A percentile compares a stretch with the other conserved stretches of the same genome.
Evolutionary conservation across 2,329 filamentous ascomycete species (phyloP).

Genomic region (Moelleriella libera): DNA sequence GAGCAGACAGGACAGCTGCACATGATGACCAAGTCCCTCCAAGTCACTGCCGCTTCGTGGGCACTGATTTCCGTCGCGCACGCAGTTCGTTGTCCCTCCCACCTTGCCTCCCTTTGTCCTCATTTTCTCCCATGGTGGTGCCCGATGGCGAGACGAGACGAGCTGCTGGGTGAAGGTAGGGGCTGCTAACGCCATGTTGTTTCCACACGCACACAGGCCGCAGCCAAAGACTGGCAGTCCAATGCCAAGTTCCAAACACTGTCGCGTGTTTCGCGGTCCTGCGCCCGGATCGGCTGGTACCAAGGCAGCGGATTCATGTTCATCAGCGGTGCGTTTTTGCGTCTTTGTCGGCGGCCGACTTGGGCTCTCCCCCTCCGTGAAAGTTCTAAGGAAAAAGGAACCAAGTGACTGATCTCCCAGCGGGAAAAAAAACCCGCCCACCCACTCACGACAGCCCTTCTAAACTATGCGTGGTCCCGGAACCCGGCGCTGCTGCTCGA

Average conservation of each 20-base stretch:
- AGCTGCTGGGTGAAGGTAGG: too few relatives aligned
- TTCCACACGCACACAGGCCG: neutral
- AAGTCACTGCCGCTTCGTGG: neutral
- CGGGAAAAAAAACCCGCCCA: too few relatives aligned
- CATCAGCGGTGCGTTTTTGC: slow-evolving; percentile 4
- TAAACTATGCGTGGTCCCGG: slow-evolving; percentile 7
- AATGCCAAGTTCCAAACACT: slow-evolving; percentile 5
- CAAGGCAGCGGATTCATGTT: slow-evolving; percentile 7
- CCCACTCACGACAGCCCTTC: slow-evolving; percentile 1
- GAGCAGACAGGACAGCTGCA: too few relatives aligned
- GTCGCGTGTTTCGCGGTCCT: slow-evolving; percentile 1
- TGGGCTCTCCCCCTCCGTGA: neutral
- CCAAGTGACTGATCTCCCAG: too few relatives aligned
- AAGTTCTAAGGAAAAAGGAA: too few relatives aligned
- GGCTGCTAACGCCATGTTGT: too few relatives aligned
- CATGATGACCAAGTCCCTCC: neutral
- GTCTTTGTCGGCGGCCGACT: neutral
- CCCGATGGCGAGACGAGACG: too few relatives aligned
- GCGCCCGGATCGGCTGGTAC: slow-evolving; percentile 7
- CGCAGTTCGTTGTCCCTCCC: neutral
- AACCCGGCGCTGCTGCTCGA: slow-evolving; percentile 5
- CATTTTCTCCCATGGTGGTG: too few relatives aligned
- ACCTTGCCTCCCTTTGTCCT: too few relatives aligned
- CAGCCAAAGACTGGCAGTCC: slow-evolving; percentile 7
- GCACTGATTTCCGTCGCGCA: neutral